Evolutionary conservation across 805 yeast genomes (phyloP), one percentile per base, ranked within the genome.

Genomic region (Yarrowia deformans): DNA sequence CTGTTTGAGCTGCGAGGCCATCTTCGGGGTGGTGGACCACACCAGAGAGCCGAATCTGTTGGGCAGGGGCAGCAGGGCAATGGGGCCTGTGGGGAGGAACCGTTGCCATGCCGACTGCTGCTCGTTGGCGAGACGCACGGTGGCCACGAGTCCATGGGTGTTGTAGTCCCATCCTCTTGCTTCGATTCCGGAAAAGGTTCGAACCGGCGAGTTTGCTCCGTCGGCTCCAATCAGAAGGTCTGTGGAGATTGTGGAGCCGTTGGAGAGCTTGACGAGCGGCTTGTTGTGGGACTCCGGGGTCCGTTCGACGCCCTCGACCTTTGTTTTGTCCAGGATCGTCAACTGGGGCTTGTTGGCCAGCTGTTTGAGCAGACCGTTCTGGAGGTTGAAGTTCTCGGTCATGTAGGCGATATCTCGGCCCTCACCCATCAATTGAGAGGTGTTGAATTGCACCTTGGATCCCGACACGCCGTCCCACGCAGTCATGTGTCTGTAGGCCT

Each of bases 151-250:
- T 0, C 98, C 99, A 80, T 88, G 91, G 61, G 91, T 84, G 73
- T 89, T 83, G 79, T 95, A 95, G 63, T 85, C 85, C 98, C 98
- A 95, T 16, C 99, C 99, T 60, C 97, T 84, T 1, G 96, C 86
- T 75, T 88, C 88, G 69, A 95, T 93, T 1, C 85, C 87, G 0
- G 98, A 89, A 75, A 84, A 93, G 71, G 84, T 83, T 60, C 98
- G 84, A 7, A 90, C 98, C 0, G 98, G 97, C 0, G 98, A 93
- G 77, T 93, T 91, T 77, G 88, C 92, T 0, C 99, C 99, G 77
- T 95, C 99, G 48, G 97, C 97, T 9, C 99, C 99, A 16, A 95
- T 86, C 23, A 93, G 81, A n/a, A 93, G 81, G 68, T 97, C 83
- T 0, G 97, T 84, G 74, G 85, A 85, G 64, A 88, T 81, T 13